Conservation (phyloP, 768 basidiomycete genomes). For the Amanita jacksonii region DNA sequence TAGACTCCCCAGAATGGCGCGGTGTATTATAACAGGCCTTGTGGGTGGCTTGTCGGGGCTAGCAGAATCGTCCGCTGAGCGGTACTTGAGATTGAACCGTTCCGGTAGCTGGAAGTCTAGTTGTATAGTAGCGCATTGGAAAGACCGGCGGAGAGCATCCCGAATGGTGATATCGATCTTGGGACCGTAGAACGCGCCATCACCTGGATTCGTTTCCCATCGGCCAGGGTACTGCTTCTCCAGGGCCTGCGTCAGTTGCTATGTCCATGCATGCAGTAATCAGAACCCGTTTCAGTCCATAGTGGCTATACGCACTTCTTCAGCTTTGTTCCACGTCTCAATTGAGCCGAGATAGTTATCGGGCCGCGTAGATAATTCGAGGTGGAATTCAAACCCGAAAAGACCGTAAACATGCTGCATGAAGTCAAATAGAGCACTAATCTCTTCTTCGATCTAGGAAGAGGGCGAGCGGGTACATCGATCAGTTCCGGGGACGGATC, state of each 20-base stretch:
- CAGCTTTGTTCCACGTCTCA: constrained; percentile 86
- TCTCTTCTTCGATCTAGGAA: constrained; percentile 74
- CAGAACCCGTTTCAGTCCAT: constrained; percentile 2
- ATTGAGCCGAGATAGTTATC: constrained; percentile 87
- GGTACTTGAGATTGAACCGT: constrained; percentile 91
- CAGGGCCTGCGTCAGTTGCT: constrained; percentile 81
- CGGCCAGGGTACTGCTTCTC: constrained; percentile 80
- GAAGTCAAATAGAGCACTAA: constrained; percentile 84
- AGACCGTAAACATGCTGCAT: constrained; percentile 88
- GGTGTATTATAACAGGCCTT: constrained; percentile 95
- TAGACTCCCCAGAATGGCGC: constrained; percentile 88
- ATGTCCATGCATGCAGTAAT: constrained; percentile 9
- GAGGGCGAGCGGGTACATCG: neutral
- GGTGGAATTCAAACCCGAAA: constrained; percentile 90
- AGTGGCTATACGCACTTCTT: constrained; percentile 42
- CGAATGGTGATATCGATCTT: constrained; percentile 97
- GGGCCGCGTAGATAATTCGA: constrained; percentile 93
- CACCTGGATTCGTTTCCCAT: constrained; percentile 91
- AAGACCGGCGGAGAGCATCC: constrained; percentile 85
- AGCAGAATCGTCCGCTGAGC: constrained; percentile 63
- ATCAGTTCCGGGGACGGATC: constrained; percentile 2
- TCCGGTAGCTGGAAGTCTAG: constrained; percentile 98
- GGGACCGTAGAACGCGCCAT: constrained; percentile 99
- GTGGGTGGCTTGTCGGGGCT: constrained; percentile 44
- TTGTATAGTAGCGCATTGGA: constrained; percentile 98